Conservation (phyloP, 306 rosid genomes). For the Malus sylvestris region DNA sequence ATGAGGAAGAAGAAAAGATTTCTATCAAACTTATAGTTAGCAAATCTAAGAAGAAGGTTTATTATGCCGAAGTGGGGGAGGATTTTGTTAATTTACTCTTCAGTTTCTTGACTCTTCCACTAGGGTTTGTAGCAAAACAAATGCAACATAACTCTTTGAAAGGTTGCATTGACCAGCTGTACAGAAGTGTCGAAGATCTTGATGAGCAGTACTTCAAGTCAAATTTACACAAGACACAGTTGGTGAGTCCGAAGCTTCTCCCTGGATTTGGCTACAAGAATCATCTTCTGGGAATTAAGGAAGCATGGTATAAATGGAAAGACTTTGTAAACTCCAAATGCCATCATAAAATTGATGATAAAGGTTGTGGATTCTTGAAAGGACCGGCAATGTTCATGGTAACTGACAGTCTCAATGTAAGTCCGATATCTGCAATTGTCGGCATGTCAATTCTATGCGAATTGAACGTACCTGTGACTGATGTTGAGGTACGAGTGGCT, state of each 20-base stretch:
- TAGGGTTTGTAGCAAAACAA: not conserved
- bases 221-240: not conserved
- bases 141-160: not conserved
- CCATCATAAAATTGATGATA: too few relatives aligned
- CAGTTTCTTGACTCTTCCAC: slow-evolving; percentile 12
- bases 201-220: not conserved
- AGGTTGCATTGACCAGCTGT: slow-evolving; percentile 2
- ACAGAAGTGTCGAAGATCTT: not conserved
- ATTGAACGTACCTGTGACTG: not conserved
- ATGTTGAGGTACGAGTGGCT: not conserved
- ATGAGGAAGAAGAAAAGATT: not conserved
- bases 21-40: not conserved
- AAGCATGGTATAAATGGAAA: not conserved
- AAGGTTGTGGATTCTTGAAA: too few relatives aligned
- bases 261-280: not conserved
- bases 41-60: not conserved
- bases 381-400: too few relatives aligned
- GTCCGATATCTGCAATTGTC: not conserved
- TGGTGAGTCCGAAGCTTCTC: not conserved
- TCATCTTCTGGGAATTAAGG: not conserved
- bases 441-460: slow-evolving; percentile 3
- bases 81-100: slow-evolving; percentile 10
- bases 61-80: slow-evolving; percentile 5
- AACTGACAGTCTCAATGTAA: not conserved
- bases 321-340: too few relatives aligned